Conservation (phyloP, 306 rosid genomes). For the Cicer yamashitae region DNA sequence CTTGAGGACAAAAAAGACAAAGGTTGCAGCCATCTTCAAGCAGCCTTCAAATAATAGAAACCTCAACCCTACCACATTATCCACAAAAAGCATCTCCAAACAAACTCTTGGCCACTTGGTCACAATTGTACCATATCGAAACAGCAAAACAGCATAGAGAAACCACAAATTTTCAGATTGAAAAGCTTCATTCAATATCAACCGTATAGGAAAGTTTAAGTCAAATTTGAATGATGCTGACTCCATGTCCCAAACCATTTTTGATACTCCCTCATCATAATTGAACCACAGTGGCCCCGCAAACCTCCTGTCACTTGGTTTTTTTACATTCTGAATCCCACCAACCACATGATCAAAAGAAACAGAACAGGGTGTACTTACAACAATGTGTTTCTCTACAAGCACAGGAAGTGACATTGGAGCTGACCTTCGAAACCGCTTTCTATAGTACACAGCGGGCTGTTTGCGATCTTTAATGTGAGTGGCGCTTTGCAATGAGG, state of each 20-base stretch:
- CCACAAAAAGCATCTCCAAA: conserved; percentile 91
- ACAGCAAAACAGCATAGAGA: conserved; percentile 55
- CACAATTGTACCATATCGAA: conserved; percentile 64
- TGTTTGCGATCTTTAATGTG: conserved; percentile 53
- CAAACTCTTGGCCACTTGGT: conserved; percentile 75
- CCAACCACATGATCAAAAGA: conserved; percentile 41
- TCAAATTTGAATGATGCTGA: conserved; percentile 56
- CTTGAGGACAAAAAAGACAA: conserved; percentile 65
- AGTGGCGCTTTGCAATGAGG: conserved; percentile 52
- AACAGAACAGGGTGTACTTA: conserved; percentile 46
- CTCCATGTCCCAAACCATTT: conserved; percentile 52
- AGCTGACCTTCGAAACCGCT: conserved; percentile 63
- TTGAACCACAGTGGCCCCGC: conserved; percentile 62
- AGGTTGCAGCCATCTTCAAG: conserved; percentile 69
- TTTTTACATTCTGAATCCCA: conserved; percentile 41
- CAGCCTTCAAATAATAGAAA: conserved; percentile 82
- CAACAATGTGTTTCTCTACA: conserved; percentile 42
- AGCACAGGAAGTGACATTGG: conserved; percentile 47
- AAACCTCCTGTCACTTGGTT: conserved; percentile 45
- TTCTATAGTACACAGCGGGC: conserved; percentile 86
- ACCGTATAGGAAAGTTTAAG: conserved; percentile 53
- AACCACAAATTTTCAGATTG: conserved; percentile 58
- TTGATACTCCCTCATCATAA: conserved; percentile 60
- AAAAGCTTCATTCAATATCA: conserved; percentile 49
- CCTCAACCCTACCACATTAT: conserved; percentile 85